A percentile compares a stretch with the other conserved stretches of the same genome.
phyloP scores from a whole-genome alignment of 805 yeast species.

The Suhomyces vadensis region DNA sequence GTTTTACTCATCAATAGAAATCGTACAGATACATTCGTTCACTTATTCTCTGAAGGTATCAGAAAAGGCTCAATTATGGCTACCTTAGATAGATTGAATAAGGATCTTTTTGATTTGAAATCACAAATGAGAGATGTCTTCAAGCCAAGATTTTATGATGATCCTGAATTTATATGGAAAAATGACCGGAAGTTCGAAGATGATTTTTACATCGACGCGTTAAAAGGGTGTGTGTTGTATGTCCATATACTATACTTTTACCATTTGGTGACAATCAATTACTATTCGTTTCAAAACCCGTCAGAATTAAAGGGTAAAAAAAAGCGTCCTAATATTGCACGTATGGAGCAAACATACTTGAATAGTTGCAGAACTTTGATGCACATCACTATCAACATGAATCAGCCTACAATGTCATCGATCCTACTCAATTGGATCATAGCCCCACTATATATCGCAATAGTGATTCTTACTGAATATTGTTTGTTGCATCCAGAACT shows the following conservation, averaged over 20 bases:
- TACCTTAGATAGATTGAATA: constrained; percentile 7
- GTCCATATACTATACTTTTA: not conserved
- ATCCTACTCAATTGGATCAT: too few species aligned
- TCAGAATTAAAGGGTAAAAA: too few species aligned
- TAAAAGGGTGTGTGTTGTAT: not conserved
- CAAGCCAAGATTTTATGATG: constrained; percentile 33
- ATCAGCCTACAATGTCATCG: too few species aligned
- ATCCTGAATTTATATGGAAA: constrained; percentile 26
- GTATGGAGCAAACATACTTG: too few species aligned
- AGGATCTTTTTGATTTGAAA: constrained; percentile 26
- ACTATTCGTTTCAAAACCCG: not conserved
- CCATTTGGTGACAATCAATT: not conserved
- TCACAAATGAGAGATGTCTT: constrained; percentile 15
- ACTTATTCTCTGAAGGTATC: constrained; percentile 23
- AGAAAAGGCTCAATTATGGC: not conserved
- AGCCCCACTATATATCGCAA: too few species aligned
- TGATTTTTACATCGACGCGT: not conserved
- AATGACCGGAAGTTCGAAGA: not conserved
- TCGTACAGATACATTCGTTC: constrained; percentile 21
- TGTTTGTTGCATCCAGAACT: too few species aligned
- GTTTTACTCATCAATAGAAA: constrained; percentile 18
- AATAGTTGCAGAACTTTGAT: too few species aligned
- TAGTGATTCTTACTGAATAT: too few species aligned
- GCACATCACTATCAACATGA: too few species aligned
- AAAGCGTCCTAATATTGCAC: too few species aligned